Base-by-base conservation (phyloP, 2,329 filamentous ascomycete species). In the Calonectria multiphialidica region DNA sequence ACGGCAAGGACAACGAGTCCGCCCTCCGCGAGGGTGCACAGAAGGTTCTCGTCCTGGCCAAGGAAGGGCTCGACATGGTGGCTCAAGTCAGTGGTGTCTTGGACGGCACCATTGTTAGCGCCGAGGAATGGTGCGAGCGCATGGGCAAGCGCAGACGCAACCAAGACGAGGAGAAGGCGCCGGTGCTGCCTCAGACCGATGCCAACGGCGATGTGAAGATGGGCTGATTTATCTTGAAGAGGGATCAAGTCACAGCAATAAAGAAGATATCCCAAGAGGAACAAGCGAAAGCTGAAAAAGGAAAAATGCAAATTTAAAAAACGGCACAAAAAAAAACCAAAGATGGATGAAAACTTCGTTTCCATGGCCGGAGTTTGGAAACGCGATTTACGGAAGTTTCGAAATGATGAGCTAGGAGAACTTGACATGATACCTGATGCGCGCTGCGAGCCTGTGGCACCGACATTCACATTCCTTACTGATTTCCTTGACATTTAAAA, bases 61-160 rank as follows among this genome's bases (percentile, higher is more conserved):
- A 93, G 79, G 96, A 98, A 82, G 95, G 96, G 0, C 87, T 98
- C 16, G 95, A 98, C 77, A 98, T 98, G 93, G 95, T 98, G 89
- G 90, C 92, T 1, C 95, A 98, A 82, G 95, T 99, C 62, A 97
- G 93, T 47, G 92, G 93, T 6, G 94, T 98, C 2, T 89, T 98
- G 10, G 94, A 97, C 77, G 94, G 95, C 66, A 98, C 97, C 0
- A 93, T 98, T 66, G 90, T 94, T 68, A 97, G 94, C 78, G 97
- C 97, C 0, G 96, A 98, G 83, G 91, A 93, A 77, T 98, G 97
- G 97, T 94, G 96, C 75, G 93, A 96, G 71, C 88, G 92, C 23
- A 87, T 98, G 71, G 94, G 94, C 37, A 84, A 82, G 76, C 74
- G 78, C 57, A 72, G 72, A 64, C 64, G 75, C 33, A 74, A 77